phyloP scores from a whole-genome alignment of 2,329 filamentous ascomycete genomes.

The Colletotrichum sp. region DNA sequence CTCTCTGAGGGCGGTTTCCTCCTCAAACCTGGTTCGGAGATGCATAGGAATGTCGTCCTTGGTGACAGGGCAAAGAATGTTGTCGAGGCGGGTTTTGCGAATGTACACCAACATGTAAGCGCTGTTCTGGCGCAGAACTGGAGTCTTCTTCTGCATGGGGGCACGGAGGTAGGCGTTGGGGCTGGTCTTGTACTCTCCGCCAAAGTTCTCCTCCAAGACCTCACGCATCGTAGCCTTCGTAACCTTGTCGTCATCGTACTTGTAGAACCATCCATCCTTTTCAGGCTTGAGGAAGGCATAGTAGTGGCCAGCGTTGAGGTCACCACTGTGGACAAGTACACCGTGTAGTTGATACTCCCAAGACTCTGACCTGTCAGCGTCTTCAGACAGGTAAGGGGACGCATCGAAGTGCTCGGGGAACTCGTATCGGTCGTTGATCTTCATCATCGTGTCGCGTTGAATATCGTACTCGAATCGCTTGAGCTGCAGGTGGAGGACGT shows the following conservation, averaged over 20 bases:
- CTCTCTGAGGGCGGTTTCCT: constrained; percentile 80
- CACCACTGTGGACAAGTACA: constrained; percentile 94
- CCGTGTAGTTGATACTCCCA: constrained; percentile 94
- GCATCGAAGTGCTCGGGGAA: constrained; percentile 87
- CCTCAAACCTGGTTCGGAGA: constrained; percentile 72
- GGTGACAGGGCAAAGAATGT: constrained; percentile 79
- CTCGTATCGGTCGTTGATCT: constrained; percentile 93
- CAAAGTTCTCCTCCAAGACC: constrained; percentile 95
- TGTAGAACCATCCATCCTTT: constrained; percentile 94
- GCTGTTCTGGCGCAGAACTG: constrained; percentile 73
- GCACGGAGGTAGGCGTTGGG: constrained; percentile 49
- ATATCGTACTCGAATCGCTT: constrained; percentile 99
- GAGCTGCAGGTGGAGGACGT: constrained; percentile 91
- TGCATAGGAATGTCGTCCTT: constrained; percentile 81
- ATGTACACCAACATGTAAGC: constrained; percentile 99
- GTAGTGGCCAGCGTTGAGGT: constrained; percentile 96
- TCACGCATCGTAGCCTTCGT: constrained; percentile 92
- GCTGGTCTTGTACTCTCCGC: constrained; percentile 75
- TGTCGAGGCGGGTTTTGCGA: constrained; percentile 82
- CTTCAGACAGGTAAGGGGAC: constrained; percentile 83
- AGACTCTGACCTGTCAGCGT: constrained; percentile 85
- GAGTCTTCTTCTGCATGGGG: constrained; percentile 58
- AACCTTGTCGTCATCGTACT: constrained; percentile 96
- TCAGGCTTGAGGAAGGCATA: constrained; percentile 95
- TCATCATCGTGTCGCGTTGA: constrained; percentile 96